Percentiles rank a stretch among this genome's conserved stretches.
Conservation (phyloP, 371 early-diverging fungal genomes). For the Mortierella sp. region DNA sequence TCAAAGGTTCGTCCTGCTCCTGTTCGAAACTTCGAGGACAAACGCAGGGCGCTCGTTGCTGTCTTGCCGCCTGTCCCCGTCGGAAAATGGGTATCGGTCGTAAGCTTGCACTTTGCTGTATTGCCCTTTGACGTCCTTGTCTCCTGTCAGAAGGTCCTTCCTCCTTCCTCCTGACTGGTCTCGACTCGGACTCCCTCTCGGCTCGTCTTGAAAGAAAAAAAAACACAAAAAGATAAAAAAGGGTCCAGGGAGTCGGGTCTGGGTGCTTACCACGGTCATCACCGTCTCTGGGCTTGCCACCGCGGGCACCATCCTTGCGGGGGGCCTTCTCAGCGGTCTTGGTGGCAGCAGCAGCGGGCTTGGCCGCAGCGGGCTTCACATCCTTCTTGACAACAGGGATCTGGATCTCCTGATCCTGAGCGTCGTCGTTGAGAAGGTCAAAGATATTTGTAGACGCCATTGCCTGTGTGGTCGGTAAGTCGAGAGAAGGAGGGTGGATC, state of each 20-base stretch:
- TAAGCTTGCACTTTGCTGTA: no score
- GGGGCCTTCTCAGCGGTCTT: constrained; percentile 56
- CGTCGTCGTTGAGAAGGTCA: constrained; percentile 62
- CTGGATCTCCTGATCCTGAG: constrained; percentile 59
- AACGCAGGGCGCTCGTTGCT: neutral
- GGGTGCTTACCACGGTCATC: constrained; percentile 41
- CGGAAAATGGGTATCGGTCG: neutral
- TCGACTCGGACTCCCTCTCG: no score
- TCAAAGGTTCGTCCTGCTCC: neutral
- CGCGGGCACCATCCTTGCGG: constrained; percentile 57
- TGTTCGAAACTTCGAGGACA: neutral
- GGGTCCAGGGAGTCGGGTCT: neutral
- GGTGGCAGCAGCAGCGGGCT: constrained; percentile 54
- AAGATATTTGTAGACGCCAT: constrained; percentile 60
- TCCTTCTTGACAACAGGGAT: constrained; percentile 59
- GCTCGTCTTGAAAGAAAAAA: neutral
- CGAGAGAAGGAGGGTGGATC: neutral
- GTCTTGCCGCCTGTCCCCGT: neutral
- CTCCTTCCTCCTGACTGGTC: no score
- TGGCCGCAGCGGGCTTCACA: constrained; percentile 48
- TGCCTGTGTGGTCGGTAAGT: constrained; percentile 30
- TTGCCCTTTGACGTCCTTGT: no score
- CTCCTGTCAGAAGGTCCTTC: no score
- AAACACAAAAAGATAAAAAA: constrained; percentile 15
- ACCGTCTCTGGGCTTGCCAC: constrained; percentile 55